Evolutionary conservation across 208 protist species (phyloP).

Genomic region (Acanthamoeba royreba): DNA sequence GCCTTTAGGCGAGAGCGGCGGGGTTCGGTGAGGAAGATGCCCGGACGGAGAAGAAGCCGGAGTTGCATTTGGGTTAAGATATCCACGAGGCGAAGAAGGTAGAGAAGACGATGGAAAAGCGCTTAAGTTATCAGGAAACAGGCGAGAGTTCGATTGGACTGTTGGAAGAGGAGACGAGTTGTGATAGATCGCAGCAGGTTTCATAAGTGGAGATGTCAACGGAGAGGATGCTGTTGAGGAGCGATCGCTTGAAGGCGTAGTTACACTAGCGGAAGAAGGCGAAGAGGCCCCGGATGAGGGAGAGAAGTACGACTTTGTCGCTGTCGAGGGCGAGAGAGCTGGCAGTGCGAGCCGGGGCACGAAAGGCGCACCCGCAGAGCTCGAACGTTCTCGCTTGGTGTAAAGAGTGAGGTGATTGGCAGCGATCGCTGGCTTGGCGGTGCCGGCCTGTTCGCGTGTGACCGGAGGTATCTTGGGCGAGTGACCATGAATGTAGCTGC

Average conservation of each 20-base stretch:
- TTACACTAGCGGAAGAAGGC: background rate
- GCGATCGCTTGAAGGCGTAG: too few relatives aligned
- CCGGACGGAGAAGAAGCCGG: background rate
- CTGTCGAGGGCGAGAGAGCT: background rate
- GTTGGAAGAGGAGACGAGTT: too few relatives aligned
- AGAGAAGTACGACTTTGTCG: background rate
- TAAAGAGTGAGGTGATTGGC: background rate
- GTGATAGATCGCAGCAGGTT: too few relatives aligned
- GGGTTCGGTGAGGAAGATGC: background rate
- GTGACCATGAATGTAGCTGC: background rate
- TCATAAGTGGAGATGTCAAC: too few relatives aligned
- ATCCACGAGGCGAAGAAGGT: background rate
- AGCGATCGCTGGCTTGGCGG: background rate
- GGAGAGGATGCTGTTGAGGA: too few relatives aligned
- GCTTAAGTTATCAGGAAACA: background rate
- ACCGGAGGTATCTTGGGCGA: too few relatives aligned
- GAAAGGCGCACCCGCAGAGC: background rate
- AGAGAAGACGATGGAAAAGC: background rate
- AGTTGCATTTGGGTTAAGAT: background rate
- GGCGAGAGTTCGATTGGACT: background rate
- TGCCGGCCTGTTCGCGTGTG: too few relatives aligned
- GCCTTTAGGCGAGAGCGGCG: background rate
- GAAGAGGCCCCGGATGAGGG: background rate
- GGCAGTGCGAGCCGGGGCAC: constrained; percentile 13
- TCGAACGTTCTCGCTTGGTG: background rate